Evolutionary conservation across 306 rosid genomes (phyloP), one percentile per base, ranked within the genome.

Genomic region (Malus fusca): DNA sequence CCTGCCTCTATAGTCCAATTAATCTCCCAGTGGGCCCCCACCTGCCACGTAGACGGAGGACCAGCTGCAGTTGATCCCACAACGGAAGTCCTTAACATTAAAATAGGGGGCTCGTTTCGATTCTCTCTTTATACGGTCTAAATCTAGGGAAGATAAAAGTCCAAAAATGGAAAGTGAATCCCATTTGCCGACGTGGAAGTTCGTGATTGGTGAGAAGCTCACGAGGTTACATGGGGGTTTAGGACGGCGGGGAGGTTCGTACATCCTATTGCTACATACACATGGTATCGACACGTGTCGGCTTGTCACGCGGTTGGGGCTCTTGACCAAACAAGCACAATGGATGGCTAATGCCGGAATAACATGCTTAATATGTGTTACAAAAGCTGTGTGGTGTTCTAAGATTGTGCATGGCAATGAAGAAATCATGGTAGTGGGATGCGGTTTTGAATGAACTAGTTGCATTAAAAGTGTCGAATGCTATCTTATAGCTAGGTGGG

Each of bases 271-370:
- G 59, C 59, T 53, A 18, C 9, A 3, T 18, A 15, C 10, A 18
- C 21, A 15, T 8, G 53, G 33, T n/a, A 60, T 43, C 6, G 23
- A 64, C 44, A 81, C 84, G 68, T 78, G 73, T 81, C 60, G 76
- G 78, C 83, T 78, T 78, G 66, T 90, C 91, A 88, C 77, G 84
- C 83, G 71, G 59, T 84, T 80, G 59, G 78, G 80, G 70, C 77
- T 71, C 71, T 48, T 46, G 71, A 75, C 71, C 46, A 51, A 65
- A n/a, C 5, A 46, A 1, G 3, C 48, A 43, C 48, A 43, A 11
- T 10, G 70, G 58, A 21, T 66, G 25, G 28, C 14, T 37, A 21
- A 30, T 30, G 68, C 42, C 12, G 44, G 12, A 7, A 1, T 8
- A 30, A 3, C 68, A 64, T 19, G 78, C 73, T 55, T 22, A 0